Evolutionary conservation across 331 rosid genomes (phyloP).

Genomic region (Dryas integrifolia): DNA sequence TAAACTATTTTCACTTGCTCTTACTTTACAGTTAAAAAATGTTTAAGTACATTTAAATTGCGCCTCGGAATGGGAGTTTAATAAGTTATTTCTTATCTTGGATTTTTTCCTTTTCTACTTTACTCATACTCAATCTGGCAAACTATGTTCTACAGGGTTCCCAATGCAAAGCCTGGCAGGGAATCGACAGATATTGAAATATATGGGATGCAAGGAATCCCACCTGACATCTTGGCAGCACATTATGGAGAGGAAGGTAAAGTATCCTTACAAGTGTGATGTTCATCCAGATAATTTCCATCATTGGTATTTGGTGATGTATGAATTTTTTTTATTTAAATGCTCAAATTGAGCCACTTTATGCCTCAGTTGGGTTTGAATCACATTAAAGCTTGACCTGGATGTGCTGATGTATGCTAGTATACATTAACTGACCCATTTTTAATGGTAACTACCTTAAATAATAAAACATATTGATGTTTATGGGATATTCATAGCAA

Average conservation of each 20-base stretch:
- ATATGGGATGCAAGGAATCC: conserved; percentile 99
- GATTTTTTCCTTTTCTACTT: not conserved
- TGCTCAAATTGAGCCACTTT: not conserved
- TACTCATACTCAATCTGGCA: conserved; percentile 6
- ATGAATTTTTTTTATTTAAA: not conserved
- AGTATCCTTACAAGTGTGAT: conserved; percentile 8
- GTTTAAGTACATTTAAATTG: not conserved
- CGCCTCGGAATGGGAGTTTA: not conserved
- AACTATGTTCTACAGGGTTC: conserved; percentile 53
- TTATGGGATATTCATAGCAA: not conserved
- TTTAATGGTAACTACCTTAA: not conserved
- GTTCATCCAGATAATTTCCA: not conserved
- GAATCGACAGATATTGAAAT: conserved; percentile 93
- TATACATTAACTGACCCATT: not conserved
- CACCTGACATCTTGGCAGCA: conserved; percentile 82
- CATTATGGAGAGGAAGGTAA: conserved; percentile 97
- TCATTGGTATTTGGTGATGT: not conserved
- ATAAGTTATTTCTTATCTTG: not conserved
- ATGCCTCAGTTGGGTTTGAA: not conserved
- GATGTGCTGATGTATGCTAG: not conserved
- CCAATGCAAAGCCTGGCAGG: conserved; percentile 89
- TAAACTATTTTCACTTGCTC: not conserved
- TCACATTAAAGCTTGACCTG: not conserved
- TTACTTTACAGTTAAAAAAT: too few species aligned
- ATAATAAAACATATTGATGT: not conserved